phyloP scores from a whole-genome alignment of 2,329 filamentous ascomycete genomes.

The Diaporthe batatas region DNA sequence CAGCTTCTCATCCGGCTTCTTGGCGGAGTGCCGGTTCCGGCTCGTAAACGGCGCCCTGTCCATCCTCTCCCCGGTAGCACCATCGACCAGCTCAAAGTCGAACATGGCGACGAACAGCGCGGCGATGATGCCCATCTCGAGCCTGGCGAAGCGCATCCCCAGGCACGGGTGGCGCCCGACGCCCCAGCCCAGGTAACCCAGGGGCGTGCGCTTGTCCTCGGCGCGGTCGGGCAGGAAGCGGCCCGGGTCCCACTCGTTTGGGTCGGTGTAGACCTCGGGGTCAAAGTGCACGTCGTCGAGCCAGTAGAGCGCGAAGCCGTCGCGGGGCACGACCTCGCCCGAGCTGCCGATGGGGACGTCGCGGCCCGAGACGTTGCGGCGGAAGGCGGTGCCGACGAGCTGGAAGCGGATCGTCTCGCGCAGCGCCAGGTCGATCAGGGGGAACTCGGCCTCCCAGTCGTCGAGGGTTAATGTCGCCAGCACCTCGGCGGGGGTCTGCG shows the following conservation, averaged over 20 bases:
- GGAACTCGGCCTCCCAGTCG: slow-evolving; percentile 69
- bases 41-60: slow-evolving; percentile 51
- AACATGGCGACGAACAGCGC: slow-evolving; percentile 64
- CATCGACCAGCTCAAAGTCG: slow-evolving; percentile 59
- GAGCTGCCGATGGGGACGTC: slow-evolving; percentile 58
- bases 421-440: slow-evolving; percentile 63
- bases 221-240: slow-evolving; percentile 61
- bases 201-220: slow-evolving; percentile 56
- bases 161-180: slow-evolving; percentile 53
- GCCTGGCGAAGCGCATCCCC: slow-evolving; percentile 61
- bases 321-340: slow-evolving; percentile 63
- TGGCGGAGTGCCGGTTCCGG: slow-evolving; percentile 54
- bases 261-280: slow-evolving; percentile 61
- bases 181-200: slow-evolving; percentile 54
- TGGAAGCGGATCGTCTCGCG: slow-evolving; percentile 67
- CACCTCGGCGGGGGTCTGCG: slow-evolving; percentile 52
- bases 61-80: slow-evolving; percentile 53
- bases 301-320: slow-evolving; percentile 60
- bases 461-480: slow-evolving; percentile 62
- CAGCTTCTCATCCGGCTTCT: slow-evolving; percentile 53
- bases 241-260: slow-evolving; percentile 63
- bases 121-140: slow-evolving; percentile 64
- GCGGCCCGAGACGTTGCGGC: slow-evolving; percentile 62
- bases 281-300: slow-evolving; percentile 64
- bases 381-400: slow-evolving; percentile 61